Evolutionary conservation across 768 basidiomycete genomes (phyloP), one percentile per base, ranked within the genome.

Genomic region (Podaxis sp.): DNA sequence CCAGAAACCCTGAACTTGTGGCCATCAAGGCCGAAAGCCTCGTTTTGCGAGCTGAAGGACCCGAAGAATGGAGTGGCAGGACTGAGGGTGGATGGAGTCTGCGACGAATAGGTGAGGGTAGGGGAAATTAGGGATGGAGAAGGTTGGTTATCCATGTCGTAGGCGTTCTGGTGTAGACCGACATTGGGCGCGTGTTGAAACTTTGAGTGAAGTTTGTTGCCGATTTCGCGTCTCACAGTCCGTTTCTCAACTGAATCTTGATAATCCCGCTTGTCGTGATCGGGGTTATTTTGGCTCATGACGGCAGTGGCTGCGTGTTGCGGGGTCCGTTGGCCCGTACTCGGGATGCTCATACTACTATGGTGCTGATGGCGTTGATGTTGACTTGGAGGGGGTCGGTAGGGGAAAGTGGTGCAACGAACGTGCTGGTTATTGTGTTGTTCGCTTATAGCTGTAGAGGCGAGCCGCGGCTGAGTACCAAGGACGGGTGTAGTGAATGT

Each of bases 41-140:
- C 76, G 27, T 63, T 60, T 51, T 74, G 70, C 56, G 65, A 72
- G 62, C 70, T 72, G 69, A 89, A 88, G 7, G 84, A 82, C 27
- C 83, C 82, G 73, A 89, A 86, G 75, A 88, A 90, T 11, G 88
- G 88, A 11, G 88, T 90, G 11, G 86, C 82, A 17, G 88, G 88
- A 69, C 88, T 89, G 59, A 89, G 77, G 29, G 85, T 88, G 41
- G 85, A 84, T 15, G 86, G 83, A 27, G 87, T 79, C 61, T 80
- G 85, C 46, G 79, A 85, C n/a, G 85, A 85, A 67, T 86, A 90
- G 15, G 86, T 89, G 63, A 90, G 77, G 7, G 88, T 82, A 9
- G 88, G 88, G 3, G 88, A 89, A 25, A 88, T 80, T 57, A 87
- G 75, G 43, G 82, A 76, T 1, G 87, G 84, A 1, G 65, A 65